A percentile compares a stretch with the other conserved stretches of the same genome.
Conservation (phyloP, 768 basidiomycete species). For the Guyanaporus albipodus region DNA sequence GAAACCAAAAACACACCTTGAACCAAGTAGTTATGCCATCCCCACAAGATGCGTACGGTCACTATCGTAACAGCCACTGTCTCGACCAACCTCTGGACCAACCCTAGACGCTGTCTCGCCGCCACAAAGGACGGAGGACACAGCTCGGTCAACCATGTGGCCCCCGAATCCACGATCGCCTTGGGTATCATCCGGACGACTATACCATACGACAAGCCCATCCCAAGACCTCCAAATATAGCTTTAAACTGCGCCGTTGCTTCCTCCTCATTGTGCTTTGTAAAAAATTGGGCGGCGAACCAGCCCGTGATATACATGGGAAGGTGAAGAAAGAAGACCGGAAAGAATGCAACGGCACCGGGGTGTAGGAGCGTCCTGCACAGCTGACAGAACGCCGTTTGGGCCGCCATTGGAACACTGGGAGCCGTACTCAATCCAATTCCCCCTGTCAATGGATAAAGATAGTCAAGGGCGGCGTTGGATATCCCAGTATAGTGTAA, state of each 20-base stretch:
- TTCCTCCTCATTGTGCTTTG: constrained; percentile 54
- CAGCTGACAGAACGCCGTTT: constrained; percentile 33
- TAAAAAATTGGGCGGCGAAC: constrained; percentile 42
- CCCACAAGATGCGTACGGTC: constrained; percentile 35
- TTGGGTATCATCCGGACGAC: not conserved
- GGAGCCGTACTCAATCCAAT: constrained; percentile 11
- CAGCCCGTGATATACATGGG: constrained; percentile 54
- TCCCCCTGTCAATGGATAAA: constrained; percentile 37
- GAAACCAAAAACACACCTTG: constrained; percentile 26
- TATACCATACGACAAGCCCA: constrained; percentile 16
- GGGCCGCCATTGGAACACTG: constrained; percentile 31
- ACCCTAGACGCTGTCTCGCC: not conserved
- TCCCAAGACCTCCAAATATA: constrained; percentile 45
- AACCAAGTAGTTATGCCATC: constrained; percentile 45
- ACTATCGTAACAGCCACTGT: constrained; percentile 13
- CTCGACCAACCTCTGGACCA: constrained; percentile 12
- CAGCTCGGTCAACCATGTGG: not conserved
- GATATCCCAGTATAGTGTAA: constrained; percentile 48
- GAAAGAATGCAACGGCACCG: constrained; percentile 38
- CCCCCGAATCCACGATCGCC: not conserved
- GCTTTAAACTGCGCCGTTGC: constrained; percentile 69
- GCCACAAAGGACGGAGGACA: not conserved
- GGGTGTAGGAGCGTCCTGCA: constrained; percentile 40
- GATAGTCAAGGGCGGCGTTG: constrained; percentile 43
- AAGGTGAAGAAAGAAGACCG: constrained; percentile 47